Conservation (phyloP, 2,329 filamentous ascomycete species). For the Colletotrichum magnum region DNA sequence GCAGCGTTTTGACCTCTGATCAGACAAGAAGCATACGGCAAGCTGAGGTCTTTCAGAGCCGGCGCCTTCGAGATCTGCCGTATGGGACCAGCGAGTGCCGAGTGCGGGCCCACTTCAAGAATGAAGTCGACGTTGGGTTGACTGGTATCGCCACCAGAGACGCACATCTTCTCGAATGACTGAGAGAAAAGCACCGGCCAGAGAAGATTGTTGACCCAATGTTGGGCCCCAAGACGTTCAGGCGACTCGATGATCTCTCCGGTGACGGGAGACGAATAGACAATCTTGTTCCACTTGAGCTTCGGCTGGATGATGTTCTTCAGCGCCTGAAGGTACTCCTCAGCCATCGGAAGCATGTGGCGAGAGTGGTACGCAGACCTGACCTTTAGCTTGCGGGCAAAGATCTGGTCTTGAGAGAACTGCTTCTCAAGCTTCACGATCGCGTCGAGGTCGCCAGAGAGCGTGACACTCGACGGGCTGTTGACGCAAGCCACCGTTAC, state of each 20-base stretch:
- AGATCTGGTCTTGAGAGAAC: constrained; percentile 35
- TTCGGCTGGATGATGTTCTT: constrained; percentile 12
- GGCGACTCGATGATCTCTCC: constrained; percentile 44
- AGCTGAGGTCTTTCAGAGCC: not conserved
- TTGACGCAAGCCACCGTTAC: constrained; percentile 56
- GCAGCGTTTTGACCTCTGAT: constrained; percentile 15
- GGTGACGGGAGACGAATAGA: constrained; percentile 34
- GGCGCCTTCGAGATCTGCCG: constrained; percentile 61
- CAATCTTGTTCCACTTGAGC: constrained; percentile 47
- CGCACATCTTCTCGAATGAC: constrained; percentile 24
- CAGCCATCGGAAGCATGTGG: constrained; percentile 62
- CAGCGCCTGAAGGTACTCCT: constrained; percentile 5
- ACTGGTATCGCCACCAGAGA: no score
- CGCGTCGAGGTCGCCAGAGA: constrained; percentile 44
- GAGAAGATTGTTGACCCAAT: constrained; percentile 30
- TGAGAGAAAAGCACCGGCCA: constrained; percentile 23
- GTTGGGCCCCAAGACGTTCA: constrained; percentile 11
- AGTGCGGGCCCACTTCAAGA: constrained; percentile 64
- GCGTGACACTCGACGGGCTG: constrained; percentile 51
- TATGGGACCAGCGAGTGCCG: constrained; percentile 63
- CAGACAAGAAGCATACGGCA: constrained; percentile 14
- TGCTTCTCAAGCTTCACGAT: constrained; percentile 43
- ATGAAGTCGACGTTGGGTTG: constrained; percentile 50
- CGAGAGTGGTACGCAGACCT: constrained; percentile 33
- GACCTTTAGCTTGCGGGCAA: constrained; percentile 42